Percentiles rank a stretch among this genome's conserved stretches.
These are phyloP conservation scores for Arabidopsis arenosa DNA, from an alignment of 345 rosid genomes.

Conservation along the genomic window DNA sequence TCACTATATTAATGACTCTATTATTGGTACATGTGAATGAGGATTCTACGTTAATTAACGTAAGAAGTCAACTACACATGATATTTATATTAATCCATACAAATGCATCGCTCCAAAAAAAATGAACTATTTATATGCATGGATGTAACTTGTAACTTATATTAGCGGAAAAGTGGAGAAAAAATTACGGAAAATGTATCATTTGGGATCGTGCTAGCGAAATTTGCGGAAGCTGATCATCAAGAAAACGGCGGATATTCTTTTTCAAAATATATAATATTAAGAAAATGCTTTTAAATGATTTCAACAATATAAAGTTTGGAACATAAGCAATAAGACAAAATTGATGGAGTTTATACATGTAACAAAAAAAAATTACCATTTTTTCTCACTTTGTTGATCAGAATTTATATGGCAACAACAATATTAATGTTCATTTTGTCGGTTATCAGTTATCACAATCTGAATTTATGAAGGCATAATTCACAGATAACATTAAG, in stretches of 20 bases:
- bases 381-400: not conserved
- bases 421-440: constrained; percentile 7
- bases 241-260: constrained; percentile 12
- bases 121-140: not conserved
- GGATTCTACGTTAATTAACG: not conserved
- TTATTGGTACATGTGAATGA: constrained; percentile 26
- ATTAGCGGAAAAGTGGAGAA: constrained; percentile 11
- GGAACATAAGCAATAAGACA: not conserved
- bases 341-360: not conserved
- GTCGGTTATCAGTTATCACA: not conserved
- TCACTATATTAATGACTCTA: constrained; percentile 1
- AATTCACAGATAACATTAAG: not conserved
- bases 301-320: not conserved
- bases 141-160: constrained; percentile 17
- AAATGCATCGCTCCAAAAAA: not conserved
- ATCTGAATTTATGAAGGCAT: not conserved
- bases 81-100: not conserved
- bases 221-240: not conserved
- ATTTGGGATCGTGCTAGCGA: constrained; percentile 25
- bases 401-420: not conserved
- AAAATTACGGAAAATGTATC: constrained; percentile 11
- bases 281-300: not conserved
- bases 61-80: constrained; percentile 30
- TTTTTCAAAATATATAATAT: not conserved
- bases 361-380: not conserved